These are phyloP conservation scores for Wickerhamomyces sydowiorum DNA, from an alignment of 805 yeast genomes.

Conservation along the genomic window DNA sequence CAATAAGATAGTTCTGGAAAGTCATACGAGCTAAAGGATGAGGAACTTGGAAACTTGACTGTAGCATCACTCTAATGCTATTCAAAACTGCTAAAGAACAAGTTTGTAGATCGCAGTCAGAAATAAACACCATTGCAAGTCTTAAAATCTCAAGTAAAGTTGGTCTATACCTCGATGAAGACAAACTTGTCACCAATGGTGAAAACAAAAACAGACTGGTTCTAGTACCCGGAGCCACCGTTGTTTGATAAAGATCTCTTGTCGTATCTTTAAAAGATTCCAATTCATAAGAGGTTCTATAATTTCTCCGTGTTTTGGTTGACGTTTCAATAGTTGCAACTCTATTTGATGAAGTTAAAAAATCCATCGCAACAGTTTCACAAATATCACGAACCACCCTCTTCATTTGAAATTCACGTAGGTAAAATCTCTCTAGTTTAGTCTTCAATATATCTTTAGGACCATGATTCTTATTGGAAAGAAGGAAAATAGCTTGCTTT, in stretches of 20 bases:
- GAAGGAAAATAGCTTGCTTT: neutral
- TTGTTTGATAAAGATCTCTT: no score
- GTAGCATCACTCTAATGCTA: neutral
- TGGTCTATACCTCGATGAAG: neutral
- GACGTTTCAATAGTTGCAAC: neutral
- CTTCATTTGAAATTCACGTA: constrained; percentile 1
- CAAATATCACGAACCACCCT: neutral
- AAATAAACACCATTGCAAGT: neutral
- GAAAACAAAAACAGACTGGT: no score
- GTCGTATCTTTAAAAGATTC: no score
- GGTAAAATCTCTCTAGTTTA: constrained; percentile 5
- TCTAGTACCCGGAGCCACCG: no score
- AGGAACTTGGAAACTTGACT: neutral
- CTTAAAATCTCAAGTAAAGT: neutral
- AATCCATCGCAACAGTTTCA: neutral
- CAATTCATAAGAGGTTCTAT: neutral
- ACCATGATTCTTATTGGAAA: neutral
- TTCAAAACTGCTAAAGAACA: neutral
- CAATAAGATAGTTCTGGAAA: neutral
- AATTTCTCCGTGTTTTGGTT: neutral
- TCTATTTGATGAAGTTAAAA: neutral
- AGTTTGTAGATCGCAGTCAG: neutral
- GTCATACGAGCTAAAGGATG: neutral
- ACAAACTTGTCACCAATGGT: neutral
- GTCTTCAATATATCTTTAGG: neutral